Percentiles rank a stretch among this genome's conserved stretches.
These are phyloP conservation scores for Pseudogymnoascus sp. DNA, from an alignment of 2,329 filamentous ascomycete genomes.

Conservation along the genomic window DNA sequence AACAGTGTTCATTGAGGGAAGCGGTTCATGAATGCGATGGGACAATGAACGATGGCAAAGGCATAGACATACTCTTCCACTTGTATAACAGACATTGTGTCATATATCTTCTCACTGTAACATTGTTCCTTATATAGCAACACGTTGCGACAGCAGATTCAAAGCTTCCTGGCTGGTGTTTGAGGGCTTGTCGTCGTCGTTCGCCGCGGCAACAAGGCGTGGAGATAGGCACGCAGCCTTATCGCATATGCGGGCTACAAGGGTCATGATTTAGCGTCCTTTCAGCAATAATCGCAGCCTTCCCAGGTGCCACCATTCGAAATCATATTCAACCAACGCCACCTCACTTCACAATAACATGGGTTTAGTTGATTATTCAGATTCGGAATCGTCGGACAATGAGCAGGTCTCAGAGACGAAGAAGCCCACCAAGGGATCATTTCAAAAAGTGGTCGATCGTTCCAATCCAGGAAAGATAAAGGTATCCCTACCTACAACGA, in stretches of 20 bases:
- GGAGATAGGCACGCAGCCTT: constrained; percentile 6
- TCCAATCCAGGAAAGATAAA: constrained; percentile 76
- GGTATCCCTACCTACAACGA: constrained; percentile 60
- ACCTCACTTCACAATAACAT: constrained; percentile 31
- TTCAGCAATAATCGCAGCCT: not conserved
- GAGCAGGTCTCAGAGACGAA: constrained; percentile 27
- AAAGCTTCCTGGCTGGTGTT: not conserved
- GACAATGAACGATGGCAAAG: not conserved
- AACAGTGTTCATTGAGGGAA: not conserved
- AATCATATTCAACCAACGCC: not conserved
- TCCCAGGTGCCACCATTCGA: not conserved
- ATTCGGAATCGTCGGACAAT: constrained; percentile 48
- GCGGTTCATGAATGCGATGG: not conserved
- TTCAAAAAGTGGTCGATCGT: constrained; percentile 74
- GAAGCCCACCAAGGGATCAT: constrained; percentile 43
- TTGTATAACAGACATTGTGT: constrained; percentile 30
- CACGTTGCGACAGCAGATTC: constrained; percentile 1
- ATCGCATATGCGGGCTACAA: constrained; percentile 7
- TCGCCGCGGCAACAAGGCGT: not conserved
- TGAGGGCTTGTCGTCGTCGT: not conserved
- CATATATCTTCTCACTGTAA: not conserved
- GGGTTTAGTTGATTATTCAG: constrained; percentile 62
- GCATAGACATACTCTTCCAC: constrained; percentile 27
- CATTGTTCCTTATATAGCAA: constrained; percentile 3
- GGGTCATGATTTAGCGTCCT: not conserved